These are phyloP conservation scores for Protomyces inundatus DNA, from an alignment of 1,139 yeast genomes.

Conservation along the genomic window DNA sequence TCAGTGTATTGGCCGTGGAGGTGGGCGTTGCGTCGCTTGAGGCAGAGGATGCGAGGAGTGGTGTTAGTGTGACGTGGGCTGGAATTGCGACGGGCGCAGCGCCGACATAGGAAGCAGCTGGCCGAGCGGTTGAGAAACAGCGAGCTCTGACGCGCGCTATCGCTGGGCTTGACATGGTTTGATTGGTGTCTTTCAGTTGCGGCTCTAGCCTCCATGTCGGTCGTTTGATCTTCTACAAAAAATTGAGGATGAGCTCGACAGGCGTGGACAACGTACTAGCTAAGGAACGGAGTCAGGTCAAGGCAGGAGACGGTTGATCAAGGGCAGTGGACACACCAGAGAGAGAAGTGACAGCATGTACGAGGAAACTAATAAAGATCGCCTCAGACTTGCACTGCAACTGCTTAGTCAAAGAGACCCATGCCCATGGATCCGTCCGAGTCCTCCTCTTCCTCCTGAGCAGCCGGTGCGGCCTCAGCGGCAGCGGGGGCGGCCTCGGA, in stretches of 20 bases:
- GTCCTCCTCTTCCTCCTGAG: slow-evolving; percentile 51
- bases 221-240: no score
- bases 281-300: no score
- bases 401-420: slow-evolving; percentile 92
- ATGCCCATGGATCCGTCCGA: slow-evolving; percentile 90
- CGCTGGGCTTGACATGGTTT: no score
- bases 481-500: slow-evolving; percentile 47
- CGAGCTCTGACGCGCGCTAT: no score
- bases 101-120: slow-evolving; percentile 13
- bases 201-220: no score
- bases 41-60: background rate
- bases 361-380: no score
- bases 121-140: slow-evolving; percentile 6
- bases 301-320: no score
- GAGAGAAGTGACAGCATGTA: no score
- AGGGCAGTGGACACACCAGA: no score
- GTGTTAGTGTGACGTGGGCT: slow-evolving; percentile 5
- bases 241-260: no score
- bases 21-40: background rate
- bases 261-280: no score
- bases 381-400: background rate
- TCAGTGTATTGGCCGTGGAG: background rate
- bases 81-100: slow-evolving; percentile 21
- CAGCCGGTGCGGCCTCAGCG: slow-evolving; percentile 47
- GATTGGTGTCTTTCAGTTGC: no score